Evolutionary conservation across 805 yeast genomes (phyloP).

Genomic region (Candida ulmi): DNA sequence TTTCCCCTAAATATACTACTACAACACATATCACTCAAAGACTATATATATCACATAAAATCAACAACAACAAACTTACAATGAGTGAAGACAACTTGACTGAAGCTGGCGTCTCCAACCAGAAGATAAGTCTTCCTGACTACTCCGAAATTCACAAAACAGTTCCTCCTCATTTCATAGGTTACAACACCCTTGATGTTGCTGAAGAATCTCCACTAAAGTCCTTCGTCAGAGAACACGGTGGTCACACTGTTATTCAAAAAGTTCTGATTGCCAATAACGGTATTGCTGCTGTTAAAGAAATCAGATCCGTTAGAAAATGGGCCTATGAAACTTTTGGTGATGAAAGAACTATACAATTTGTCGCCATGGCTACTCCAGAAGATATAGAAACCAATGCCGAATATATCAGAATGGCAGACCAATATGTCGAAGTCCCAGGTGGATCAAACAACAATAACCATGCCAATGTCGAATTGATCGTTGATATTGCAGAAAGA

Average conservation of each 20-base stretch:
- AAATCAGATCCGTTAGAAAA: constrained; percentile 93
- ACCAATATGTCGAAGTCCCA: constrained; percentile 95
- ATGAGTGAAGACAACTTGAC: constrained; percentile 38
- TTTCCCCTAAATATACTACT: neutral
- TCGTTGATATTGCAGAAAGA: constrained; percentile 96
- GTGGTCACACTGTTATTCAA: constrained; percentile 93
- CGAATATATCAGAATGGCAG: constrained; percentile 98
- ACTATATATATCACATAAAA: neutral
- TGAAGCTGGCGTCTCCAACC: constrained; percentile 26
- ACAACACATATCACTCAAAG: neutral
- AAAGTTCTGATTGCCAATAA: constrained; percentile 92
- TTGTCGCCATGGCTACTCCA: constrained; percentile 99
- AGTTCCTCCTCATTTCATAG: constrained; percentile 73
- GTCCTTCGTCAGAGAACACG: constrained; percentile 77
- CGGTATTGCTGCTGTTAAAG: constrained; percentile 99
- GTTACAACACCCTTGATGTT: constrained; percentile 67
- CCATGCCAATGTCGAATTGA: constrained; percentile 95
- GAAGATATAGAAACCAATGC: constrained; percentile 96
- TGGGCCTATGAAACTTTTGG: constrained; percentile 99
- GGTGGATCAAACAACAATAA: constrained; percentile 99
- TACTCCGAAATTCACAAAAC: constrained; percentile 30
- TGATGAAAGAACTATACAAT: constrained; percentile 86
- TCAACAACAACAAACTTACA: neutral
- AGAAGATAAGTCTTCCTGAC: constrained; percentile 25
- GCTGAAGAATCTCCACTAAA: constrained; percentile 78